Base-by-base conservation (phyloP, 2,329 filamentous ascomycete species). In the Cryphonectria naterciae region DNA sequence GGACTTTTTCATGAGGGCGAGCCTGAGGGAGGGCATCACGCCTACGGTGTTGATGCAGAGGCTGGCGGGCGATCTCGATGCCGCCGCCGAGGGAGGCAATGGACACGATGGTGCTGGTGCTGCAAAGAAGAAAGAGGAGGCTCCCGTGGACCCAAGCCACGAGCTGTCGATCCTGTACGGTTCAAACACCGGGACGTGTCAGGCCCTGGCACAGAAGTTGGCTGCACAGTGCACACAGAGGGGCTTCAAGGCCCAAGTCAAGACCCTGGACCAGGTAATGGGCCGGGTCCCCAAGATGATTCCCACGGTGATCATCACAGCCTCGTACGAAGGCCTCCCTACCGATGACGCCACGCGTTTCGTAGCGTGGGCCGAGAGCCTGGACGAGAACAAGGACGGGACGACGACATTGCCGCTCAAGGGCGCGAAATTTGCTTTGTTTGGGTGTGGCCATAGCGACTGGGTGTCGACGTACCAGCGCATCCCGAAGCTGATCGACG, bases 151-250 rank as follows among this genome's bases (percentile, higher is more conserved):
- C 19, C 8, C 64, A 13, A 4, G n/a, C 19, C 28, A 39, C 28
- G 22, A 56, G 19, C 64, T 95, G 74, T 86, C 86, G n/a, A 86
- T 95, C 28, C 86, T 90, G 60, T 94, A 92, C 76, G 92, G 92
- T 2, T 92, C 90, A 25, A 93, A 94, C 77, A 89, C 88, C 1
- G 92, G 92, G 0, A 94, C 92, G 1, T 94, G 92, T 77, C 90
- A 94, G 78, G 84, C 89, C 1, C 84, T 94, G 62, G 89, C 92
- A 0, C 86, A 91, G 73, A 83, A 87, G 39, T 78, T 94, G 15
- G 89, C 89, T 0, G 83, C 85, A 11, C 86, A 89, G 75, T 91
- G 91, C 0, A 75, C 82, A 1, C 78, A 80, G 0, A 88, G 89
- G 75, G 92, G 92, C 0, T 93, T 90, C 78, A 79, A 78, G 2